phyloP scores from a whole-genome alignment of 805 yeast genomes.

The Kodamaea laetipori region DNA sequence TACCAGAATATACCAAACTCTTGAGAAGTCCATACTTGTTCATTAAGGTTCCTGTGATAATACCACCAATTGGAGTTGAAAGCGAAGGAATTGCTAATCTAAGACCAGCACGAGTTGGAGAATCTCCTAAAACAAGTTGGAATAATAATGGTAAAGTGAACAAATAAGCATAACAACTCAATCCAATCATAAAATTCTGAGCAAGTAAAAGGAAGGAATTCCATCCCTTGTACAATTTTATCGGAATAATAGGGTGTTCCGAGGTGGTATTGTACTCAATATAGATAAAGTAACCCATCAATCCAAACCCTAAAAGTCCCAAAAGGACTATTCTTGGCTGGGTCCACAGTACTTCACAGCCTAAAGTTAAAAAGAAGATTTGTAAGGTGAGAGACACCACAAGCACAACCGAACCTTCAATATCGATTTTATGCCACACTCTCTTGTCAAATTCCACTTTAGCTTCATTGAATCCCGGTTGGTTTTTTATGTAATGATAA shows the following conservation, averaged over 20 bases:
- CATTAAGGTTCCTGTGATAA: slow-evolving; percentile 42
- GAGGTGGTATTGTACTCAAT: slow-evolving; percentile 24
- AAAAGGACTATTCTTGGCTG: slow-evolving; percentile 18
- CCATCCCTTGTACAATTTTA: slow-evolving; percentile 23
- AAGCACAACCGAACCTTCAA: slow-evolving; percentile 33
- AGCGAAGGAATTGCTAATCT: slow-evolving; percentile 44
- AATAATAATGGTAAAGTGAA: slow-evolving; percentile 46
- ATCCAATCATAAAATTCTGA: slow-evolving; percentile 40
- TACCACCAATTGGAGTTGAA: slow-evolving; percentile 46
- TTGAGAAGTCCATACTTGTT: slow-evolving; percentile 28
- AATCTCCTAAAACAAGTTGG: slow-evolving; percentile 43
- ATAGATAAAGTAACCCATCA: slow-evolving; percentile 18
- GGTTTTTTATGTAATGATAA: slow-evolving; percentile 29
- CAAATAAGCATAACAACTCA: slow-evolving; percentile 41
- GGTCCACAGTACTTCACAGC: slow-evolving; percentile 24
- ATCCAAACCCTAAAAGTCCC: slow-evolving; percentile 14
- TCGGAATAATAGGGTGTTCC: slow-evolving; percentile 37
- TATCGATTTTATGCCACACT: slow-evolving; percentile 30
- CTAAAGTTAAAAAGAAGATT: slow-evolving; percentile 28
- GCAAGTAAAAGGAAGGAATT: slow-evolving; percentile 27
- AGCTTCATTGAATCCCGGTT: slow-evolving; percentile 23
- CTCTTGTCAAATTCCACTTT: slow-evolving; percentile 3
- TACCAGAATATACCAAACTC: slow-evolving; percentile 34
- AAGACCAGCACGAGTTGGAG: slow-evolving; percentile 19
- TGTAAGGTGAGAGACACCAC: slow-evolving; percentile 35